Conservation (phyloP, 1,284 basidiomycete species). For the Coriolopsis trogii region DNA sequence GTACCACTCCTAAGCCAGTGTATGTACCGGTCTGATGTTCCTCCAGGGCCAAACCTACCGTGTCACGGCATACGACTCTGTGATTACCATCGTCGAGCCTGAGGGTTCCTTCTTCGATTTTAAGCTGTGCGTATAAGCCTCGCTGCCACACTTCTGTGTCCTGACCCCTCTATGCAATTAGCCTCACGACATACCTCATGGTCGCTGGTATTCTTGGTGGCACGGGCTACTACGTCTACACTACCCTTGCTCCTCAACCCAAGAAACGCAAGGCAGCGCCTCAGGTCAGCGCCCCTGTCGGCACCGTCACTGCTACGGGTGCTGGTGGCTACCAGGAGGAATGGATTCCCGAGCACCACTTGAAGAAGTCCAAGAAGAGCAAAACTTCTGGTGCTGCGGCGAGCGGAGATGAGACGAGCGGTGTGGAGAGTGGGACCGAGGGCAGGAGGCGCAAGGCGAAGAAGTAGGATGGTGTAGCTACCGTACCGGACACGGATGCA, state of each 20-base stretch:
- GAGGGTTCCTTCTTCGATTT: constrained; percentile 79
- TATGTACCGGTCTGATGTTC: background rate
- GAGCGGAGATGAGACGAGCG: constrained; percentile 72
- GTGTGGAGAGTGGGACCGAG: constrained; percentile 61
- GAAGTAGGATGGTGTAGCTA: constrained; percentile 43
- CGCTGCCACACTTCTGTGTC: constrained; percentile 1
- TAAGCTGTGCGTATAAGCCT: constrained; percentile 62
- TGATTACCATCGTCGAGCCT: constrained; percentile 84
- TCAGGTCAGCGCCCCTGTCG: constrained; percentile 57
- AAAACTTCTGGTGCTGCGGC: constrained; percentile 45
- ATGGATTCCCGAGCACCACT: constrained; percentile 89
- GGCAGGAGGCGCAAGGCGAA: constrained; percentile 59
- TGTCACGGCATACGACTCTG: constrained; percentile 76
- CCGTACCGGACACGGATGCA: constrained; percentile 12
- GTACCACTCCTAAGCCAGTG: constrained; percentile 30
- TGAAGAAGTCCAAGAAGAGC: constrained; percentile 70
- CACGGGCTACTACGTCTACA: constrained; percentile 69
- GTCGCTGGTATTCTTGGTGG: constrained; percentile 68
- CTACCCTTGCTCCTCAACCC: constrained; percentile 64
- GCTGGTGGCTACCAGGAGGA: constrained; percentile 85
- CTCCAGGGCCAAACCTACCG: constrained; percentile 59
- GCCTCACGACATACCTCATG: constrained; percentile 78
- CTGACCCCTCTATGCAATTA: constrained; percentile 31
- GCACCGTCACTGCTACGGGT: constrained; percentile 66
- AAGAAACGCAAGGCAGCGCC: constrained; percentile 47